phyloP scores from a whole-genome alignment of 1,284 basidiomycete species.

The Porogramme epimiltina region DNA sequence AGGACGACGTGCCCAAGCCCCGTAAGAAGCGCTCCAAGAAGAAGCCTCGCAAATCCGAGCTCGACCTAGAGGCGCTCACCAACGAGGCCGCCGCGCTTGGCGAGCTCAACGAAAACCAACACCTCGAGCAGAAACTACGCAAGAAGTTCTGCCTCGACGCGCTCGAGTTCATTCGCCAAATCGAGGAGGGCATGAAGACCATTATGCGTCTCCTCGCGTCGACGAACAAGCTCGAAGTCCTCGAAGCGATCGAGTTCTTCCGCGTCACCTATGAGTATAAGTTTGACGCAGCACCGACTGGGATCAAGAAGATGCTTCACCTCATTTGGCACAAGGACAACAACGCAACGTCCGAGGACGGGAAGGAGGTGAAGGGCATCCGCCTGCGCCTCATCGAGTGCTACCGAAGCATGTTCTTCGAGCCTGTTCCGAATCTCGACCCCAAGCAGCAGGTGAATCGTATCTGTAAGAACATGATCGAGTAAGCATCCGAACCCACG shows the following conservation, averaged over 20 bases:
- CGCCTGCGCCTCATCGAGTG: slow-evolving; percentile 88
- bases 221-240: slow-evolving; percentile 90
- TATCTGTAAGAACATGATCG: slow-evolving; percentile 99
- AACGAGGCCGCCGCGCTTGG: slow-evolving; percentile 72
- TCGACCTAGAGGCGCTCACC: slow-evolving; percentile 64
- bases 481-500: slow-evolving; percentile 68
- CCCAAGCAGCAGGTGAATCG: slow-evolving; percentile 88
- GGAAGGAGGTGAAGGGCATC: slow-evolving; percentile 88
- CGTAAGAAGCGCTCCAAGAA: slow-evolving; percentile 42
- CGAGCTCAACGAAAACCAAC: slow-evolving; percentile 63
- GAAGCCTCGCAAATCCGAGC: slow-evolving; percentile 66
- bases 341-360: slow-evolving; percentile 81
- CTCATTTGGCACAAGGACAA: slow-evolving; percentile 98
- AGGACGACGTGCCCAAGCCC: slow-evolving; percentile 18
- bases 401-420: slow-evolving; percentile 90
- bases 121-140: slow-evolving; percentile 75
- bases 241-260: slow-evolving; percentile 97
- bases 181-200: slow-evolving; percentile 80
- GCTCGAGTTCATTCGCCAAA: slow-evolving; percentile 80
- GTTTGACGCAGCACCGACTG: slow-evolving; percentile 73
- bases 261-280: slow-evolving; percentile 83
- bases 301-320: slow-evolving; percentile 96
- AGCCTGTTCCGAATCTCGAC: slow-evolving; percentile 68
- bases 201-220: slow-evolving; percentile 84
- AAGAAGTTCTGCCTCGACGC: slow-evolving; percentile 91